Base-by-base conservation (phyloP, 176 grass and related monocot genomes). In the Dactylis glomerata region DNA sequence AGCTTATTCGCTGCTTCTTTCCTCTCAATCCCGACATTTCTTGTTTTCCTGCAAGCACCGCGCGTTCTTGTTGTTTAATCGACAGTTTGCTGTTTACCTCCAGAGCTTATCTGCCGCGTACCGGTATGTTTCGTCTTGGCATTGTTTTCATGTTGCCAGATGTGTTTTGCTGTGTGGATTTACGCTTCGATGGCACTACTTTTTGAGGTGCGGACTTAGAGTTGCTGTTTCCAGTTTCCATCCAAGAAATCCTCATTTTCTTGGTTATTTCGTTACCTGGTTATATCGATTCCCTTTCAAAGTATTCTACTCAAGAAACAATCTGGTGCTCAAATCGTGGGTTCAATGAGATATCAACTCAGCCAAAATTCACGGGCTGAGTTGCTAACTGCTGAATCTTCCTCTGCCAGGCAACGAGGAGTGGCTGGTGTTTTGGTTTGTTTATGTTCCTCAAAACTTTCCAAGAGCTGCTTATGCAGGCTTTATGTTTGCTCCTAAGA, bases 391-490 rank as follows among this genome's bases (percentile, higher is more conserved):
- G 32, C 33, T 59, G 7, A 59, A 44, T 24, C 56, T 24, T 47
- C 30, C 10, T 8, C 56, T 34, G 1, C 17, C 17, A 36, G 51
- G 10, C 62, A 33, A 37, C 1, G 31, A 36, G 19, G 7, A 69
- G 45, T 44, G 8, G 16, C 6, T 6, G 19, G 6, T 73, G n/a
- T 73, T 34, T 59, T 14, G 0, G 22, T 63, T 27, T 34, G 7
- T 38, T 75, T 75, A 64, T 50, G 70, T 75, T 76, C 71, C 42
- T 49, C 70, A 12, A 13, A 37, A 19, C 61, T 75, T 75, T 49
- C 28, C 51, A 24, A 46, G 2, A 32, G 13, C 19, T 73, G 34
- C 17, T 45, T 16, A 27, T 84, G 8, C 7, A 1, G 38, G 22
- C 37, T 68, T 63, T 74, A 13, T 63, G 40, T 75, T 50, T 31